phyloP scores from a whole-genome alignment of 2,329 filamentous ascomycete species.

The Biscogniauxia mediterranea region DNA sequence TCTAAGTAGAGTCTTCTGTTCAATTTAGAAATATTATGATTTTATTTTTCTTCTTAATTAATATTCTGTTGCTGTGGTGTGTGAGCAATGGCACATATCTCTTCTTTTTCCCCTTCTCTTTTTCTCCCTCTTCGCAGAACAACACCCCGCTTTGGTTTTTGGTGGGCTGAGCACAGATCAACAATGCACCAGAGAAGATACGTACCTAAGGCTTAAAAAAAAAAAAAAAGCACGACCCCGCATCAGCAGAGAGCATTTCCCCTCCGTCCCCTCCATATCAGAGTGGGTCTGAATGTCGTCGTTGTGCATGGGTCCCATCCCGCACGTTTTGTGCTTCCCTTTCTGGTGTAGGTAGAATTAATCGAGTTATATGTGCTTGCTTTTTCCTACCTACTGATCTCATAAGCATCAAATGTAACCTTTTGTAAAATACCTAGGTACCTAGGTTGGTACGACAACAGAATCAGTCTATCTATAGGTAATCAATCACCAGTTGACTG shows the following conservation, averaged over 20 bases:
- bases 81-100: too few relatives aligned
- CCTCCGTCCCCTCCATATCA: background rate
- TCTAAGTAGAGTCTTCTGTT: too few relatives aligned
- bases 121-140: background rate
- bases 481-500: too few relatives aligned
- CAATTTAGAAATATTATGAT: too few relatives aligned
- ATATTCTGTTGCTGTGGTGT: too few relatives aligned
- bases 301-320: background rate
- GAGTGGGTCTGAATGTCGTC: background rate
- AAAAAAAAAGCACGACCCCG: background rate
- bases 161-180: background rate
- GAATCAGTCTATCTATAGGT: too few relatives aligned
- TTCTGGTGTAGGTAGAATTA: too few relatives aligned
- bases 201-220: background rate
- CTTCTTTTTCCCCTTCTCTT: background rate
- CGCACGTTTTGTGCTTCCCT: background rate
- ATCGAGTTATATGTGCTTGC: background rate
- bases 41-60: too few relatives aligned
- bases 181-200: too few relatives aligned
- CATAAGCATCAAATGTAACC: too few relatives aligned
- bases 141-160: background rate
- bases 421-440: too few relatives aligned
- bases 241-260: background rate
- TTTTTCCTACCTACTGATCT: background rate
- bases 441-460: too few relatives aligned